Percentiles rank a stretch among this genome's conserved stretches.
Evolutionary conservation across 352 stramenopile genomes (phyloP).

Genomic region (Globisporangium polare): DNA sequence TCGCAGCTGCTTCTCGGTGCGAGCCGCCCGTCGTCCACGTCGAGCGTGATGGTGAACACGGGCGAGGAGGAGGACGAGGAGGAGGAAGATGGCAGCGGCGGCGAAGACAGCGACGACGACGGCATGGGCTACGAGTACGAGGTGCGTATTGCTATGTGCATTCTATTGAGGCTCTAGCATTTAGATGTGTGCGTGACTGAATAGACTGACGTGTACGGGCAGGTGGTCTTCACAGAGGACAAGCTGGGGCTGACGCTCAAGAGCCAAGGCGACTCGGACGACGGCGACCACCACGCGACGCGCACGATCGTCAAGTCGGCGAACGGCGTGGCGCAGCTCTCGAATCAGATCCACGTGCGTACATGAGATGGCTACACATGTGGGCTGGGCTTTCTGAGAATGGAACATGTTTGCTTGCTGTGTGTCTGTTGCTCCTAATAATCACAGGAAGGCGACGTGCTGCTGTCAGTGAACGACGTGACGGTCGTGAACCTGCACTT

Average conservation of each 20-base stretch:
- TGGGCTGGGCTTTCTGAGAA: neutral
- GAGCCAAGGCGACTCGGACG: slow-evolving; percentile 24
- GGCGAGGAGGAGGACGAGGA: slow-evolving; percentile 15
- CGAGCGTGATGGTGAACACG: slow-evolving; percentile 16
- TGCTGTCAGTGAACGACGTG: slow-evolving; percentile 68
- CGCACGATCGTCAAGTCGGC: slow-evolving; percentile 56
- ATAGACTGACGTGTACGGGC: neutral
- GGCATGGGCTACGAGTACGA: slow-evolving; percentile 16
- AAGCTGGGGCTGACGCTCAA: slow-evolving; percentile 57
- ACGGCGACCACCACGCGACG: slow-evolving; percentile 20
- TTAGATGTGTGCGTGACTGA: neutral
- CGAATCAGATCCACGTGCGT: slow-evolving; percentile 51
- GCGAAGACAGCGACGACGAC: slow-evolving; percentile 2
- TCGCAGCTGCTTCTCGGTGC: slow-evolving; percentile 6
- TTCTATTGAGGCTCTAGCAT: too few relatives aligned
- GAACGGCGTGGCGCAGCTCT: slow-evolving; percentile 40
- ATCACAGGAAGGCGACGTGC: slow-evolving; percentile 61
- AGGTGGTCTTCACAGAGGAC: slow-evolving; percentile 57
- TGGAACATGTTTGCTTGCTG: neutral
- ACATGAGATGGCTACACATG: neutral
- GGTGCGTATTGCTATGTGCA: neutral
- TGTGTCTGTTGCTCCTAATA: slow-evolving; percentile 8
- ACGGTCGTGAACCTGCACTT: slow-evolving; percentile 64
- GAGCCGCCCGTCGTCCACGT: slow-evolving; percentile 16
- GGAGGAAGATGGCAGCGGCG: slow-evolving; percentile 1